phyloP scores from a whole-genome alignment of 1,139 yeast species.

The Taiozyma sp. region DNA sequence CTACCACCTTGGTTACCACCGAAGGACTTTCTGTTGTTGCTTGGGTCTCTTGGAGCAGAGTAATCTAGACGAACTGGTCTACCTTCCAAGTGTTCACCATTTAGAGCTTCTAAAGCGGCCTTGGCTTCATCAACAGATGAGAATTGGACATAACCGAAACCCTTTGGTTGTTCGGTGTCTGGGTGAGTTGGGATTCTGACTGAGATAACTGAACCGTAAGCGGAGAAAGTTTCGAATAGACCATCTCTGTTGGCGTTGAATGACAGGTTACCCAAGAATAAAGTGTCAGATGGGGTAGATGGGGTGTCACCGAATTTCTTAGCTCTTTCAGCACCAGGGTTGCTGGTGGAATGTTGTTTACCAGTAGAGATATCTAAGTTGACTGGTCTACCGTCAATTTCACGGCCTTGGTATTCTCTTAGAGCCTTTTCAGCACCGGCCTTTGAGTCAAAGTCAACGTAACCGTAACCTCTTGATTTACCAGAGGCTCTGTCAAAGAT shows the following conservation, averaged over 20 bases:
- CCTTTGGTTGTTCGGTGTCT: constrained; percentile 98
- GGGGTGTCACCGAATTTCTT: constrained; percentile 84
- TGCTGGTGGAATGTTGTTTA: constrained; percentile 58
- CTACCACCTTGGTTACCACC: constrained; percentile 32
- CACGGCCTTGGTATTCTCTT: constrained; percentile 81
- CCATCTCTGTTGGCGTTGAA: constrained; percentile 83
- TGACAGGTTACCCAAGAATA: constrained; percentile 92
- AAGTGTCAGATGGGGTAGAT: constrained; percentile 90
- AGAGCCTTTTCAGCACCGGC: constrained; percentile 87
- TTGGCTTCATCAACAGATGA: constrained; percentile 84
- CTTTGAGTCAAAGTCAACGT: constrained; percentile 84
- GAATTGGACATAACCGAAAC: constrained; percentile 96
- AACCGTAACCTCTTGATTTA: constrained; percentile 96
- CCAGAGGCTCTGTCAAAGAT: constrained; percentile 91
- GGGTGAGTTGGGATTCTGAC: constrained; percentile 98
- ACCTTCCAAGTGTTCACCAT: constrained; percentile 86
- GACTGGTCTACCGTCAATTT: constrained; percentile 95
- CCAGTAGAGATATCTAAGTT: constrained; percentile 90
- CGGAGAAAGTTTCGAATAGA: constrained; percentile 67
- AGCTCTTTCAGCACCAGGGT: constrained; percentile 67
- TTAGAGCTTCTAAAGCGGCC: constrained; percentile 80
- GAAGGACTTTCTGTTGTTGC: constrained; percentile 37
- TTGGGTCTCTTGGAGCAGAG: constrained; percentile 75
- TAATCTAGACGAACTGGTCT: constrained; percentile 94
- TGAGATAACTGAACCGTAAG: constrained; percentile 76